Conservation (phyloP, 768 basidiomycete genomes). For the Imleria badia region DNA sequence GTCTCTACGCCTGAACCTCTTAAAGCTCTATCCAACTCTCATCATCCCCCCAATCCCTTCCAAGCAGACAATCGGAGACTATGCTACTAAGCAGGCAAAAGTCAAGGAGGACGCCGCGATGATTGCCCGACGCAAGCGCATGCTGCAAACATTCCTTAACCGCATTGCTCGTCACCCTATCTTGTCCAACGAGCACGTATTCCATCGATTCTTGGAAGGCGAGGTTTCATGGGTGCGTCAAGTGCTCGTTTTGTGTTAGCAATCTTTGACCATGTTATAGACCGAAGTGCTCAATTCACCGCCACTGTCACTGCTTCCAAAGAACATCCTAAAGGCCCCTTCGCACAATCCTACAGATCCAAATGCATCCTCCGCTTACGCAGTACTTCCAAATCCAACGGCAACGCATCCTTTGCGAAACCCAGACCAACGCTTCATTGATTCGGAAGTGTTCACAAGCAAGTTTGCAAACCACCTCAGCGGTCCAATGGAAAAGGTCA, state of each 20-base stretch:
- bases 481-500: slow-evolving; percentile 96
- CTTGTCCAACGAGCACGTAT: slow-evolving; percentile 91
- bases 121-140: slow-evolving; percentile 89
- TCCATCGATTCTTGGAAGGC: slow-evolving; percentile 93
- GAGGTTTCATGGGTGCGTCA: slow-evolving; percentile 89
- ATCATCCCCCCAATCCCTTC: slow-evolving; percentile 98
- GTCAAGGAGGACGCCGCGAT: slow-evolving; percentile 94
- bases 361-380: slow-evolving; percentile 69
- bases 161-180: slow-evolving; percentile 90
- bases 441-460: slow-evolving; percentile 93
- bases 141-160: slow-evolving; percentile 95
- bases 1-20: slow-evolving; percentile 78
- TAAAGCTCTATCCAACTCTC: slow-evolving; percentile 89
- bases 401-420: slow-evolving; percentile 84
- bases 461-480: slow-evolving; percentile 92
- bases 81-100: slow-evolving; percentile 94
- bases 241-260: not conserved
- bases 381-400: slow-evolving; percentile 85
- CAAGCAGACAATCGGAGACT: slow-evolving; percentile 93
- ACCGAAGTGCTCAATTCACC: slow-evolving; percentile 91
- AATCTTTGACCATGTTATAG: slow-evolving; percentile 39
- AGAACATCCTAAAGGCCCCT: slow-evolving; percentile 94
- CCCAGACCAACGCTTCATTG: slow-evolving; percentile 94
- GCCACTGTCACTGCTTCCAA: slow-evolving; percentile 86
- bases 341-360: slow-evolving; percentile 91